These are phyloP conservation scores for Ceriops zippeliana DNA, from an alignment of 345 rosid genomes.

Conservation along the genomic window DNA sequence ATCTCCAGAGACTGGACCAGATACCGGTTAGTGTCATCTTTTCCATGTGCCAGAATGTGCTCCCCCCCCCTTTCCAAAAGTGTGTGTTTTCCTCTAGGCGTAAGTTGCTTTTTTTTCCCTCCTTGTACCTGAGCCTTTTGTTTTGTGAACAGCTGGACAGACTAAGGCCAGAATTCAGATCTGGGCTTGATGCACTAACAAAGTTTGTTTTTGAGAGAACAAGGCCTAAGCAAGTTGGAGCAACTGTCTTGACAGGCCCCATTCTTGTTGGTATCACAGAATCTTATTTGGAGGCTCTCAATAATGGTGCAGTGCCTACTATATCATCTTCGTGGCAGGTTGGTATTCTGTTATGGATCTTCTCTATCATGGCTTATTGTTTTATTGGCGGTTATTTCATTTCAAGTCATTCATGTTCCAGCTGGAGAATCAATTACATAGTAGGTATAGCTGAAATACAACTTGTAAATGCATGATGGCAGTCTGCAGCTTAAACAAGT, in stretches of 20 bases:
- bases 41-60: background rate
- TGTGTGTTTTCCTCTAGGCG: background rate
- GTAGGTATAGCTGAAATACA: too few relatives aligned
- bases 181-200: constrained; percentile 88
- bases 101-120: background rate
- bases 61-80: too few relatives aligned
- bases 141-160: constrained; percentile 54
- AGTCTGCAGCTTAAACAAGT: too few relatives aligned
- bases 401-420: too few relatives aligned
- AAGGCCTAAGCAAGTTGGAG: constrained; percentile 91
- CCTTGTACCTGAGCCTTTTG: background rate
- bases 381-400: too few relatives aligned
- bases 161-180: constrained; percentile 77
- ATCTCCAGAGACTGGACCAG: constrained; percentile 87
- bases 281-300: constrained; percentile 89
- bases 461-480: too few relatives aligned
- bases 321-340: constrained; percentile 99
- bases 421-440: too few relatives aligned
- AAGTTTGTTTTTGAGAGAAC: constrained; percentile 95
- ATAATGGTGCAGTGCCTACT: constrained; percentile 97
- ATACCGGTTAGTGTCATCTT: constrained; percentile 54
- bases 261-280: constrained; percentile 82
- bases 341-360: constrained; percentile 15
- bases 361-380: too few relatives aligned
- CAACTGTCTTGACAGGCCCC: constrained; percentile 89